These are phyloP conservation scores for Gnaphalium uliginosum DNA, from an alignment of 129 eudicot genomes.

Conservation along the genomic window DNA sequence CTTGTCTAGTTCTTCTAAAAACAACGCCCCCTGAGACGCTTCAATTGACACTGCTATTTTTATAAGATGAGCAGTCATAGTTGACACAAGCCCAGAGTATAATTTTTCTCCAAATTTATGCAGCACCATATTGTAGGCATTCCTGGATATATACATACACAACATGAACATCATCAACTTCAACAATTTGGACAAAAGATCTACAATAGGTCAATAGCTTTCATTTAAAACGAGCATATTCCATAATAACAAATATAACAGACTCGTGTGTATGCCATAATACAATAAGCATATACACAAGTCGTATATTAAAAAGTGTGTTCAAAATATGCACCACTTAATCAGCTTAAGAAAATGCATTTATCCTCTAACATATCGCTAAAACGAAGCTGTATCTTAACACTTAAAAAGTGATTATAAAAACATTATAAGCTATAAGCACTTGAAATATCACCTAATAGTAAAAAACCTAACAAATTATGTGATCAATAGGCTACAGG, in stretches of 20 bases:
- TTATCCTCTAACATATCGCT: background rate
- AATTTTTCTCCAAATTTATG: conserved; percentile 58
- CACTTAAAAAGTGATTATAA: background rate
- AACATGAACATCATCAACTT: conserved; percentile 26
- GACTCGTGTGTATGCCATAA: background rate
- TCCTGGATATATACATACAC: conserved; percentile 44
- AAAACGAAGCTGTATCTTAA: background rate
- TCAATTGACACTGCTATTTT: background rate
- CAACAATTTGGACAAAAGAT: background rate
- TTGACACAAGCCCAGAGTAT: conserved; percentile 48
- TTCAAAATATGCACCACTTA: background rate
- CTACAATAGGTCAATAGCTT: background rate
- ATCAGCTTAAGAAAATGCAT: background rate
- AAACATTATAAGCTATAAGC: background rate
- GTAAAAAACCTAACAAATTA: background rate
- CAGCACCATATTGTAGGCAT: conserved; percentile 62
- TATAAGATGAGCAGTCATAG: background rate
- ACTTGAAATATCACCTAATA: background rate
- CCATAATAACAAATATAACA: background rate
- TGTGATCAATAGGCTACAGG: background rate
- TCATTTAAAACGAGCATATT: background rate
- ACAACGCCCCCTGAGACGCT: background rate
- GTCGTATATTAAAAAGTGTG: background rate
- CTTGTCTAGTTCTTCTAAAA: background rate
- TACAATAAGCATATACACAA: background rate